These are phyloP conservation scores for Thermothelomyces thermophilus DNA, from an alignment of 2,329 filamentous ascomycete genomes.

Conservation along the genomic window DNA sequence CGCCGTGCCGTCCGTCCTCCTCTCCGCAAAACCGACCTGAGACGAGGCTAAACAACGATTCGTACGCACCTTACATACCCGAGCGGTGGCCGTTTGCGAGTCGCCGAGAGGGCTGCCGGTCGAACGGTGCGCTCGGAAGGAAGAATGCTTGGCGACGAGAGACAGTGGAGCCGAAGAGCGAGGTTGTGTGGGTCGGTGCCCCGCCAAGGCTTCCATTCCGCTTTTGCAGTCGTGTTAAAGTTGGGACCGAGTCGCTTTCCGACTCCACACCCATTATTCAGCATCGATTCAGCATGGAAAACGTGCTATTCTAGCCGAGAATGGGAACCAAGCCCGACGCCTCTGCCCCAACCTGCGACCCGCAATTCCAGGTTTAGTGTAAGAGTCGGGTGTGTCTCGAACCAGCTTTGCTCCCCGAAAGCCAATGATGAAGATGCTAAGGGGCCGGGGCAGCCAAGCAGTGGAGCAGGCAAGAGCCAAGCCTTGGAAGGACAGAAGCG, in stretches of 20 bases:
- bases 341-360: background rate
- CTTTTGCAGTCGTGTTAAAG: conserved; percentile 11
- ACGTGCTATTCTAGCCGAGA: background rate
- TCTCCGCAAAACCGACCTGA: no score
- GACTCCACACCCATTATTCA: conserved; percentile 3
- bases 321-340: conserved; percentile 7
- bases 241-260: conserved; percentile 3
- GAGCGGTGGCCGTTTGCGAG: no score
- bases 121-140: background rate
- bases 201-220: background rate
- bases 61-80: no score
- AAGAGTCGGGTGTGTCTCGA: background rate
- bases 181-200: background rate
- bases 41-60: no score
- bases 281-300: background rate
- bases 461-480: conserved; percentile 17
- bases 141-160: background rate
- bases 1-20: no score
- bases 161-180: background rate
- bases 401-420: background rate
- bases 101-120: no score
- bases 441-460: conserved; percentile 5
- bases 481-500: conserved; percentile 9
- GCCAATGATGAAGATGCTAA: conserved; percentile 1
- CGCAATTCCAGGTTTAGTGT: background rate